Percentiles rank a stretch among this genome's conserved stretches.
Evolutionary conservation across 805 yeast genomes (phyloP).

Genomic region (Candida chauliodis): DNA sequence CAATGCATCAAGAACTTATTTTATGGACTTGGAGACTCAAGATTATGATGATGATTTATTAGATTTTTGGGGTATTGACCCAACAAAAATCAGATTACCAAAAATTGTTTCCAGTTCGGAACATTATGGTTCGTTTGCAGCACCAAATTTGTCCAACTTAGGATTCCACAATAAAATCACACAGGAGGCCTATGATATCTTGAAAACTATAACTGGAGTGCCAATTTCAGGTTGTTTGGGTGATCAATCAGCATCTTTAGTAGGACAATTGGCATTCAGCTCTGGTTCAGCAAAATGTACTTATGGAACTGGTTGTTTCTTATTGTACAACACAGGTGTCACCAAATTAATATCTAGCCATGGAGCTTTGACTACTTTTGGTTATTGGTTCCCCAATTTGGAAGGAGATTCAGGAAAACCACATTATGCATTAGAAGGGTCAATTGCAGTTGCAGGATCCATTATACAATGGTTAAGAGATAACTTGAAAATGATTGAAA

Average conservation of each 20-base stretch:
- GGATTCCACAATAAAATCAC: constrained; percentile 52
- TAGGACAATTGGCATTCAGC: constrained; percentile 84
- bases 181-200: constrained; percentile 48
- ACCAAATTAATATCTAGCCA: constrained; percentile 65
- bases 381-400: constrained; percentile 80
- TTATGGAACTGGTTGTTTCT: constrained; percentile 93
- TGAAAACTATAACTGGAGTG: constrained; percentile 49
- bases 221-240: constrained; percentile 91
- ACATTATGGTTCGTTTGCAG: constrained; percentile 65
- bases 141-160: constrained; percentile 54
- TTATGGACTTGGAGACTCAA: constrained; percentile 75
- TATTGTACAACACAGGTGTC: constrained; percentile 82
- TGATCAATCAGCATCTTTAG: constrained; percentile 90
- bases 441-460: constrained; percentile 94
- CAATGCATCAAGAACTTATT: constrained; percentile 87
- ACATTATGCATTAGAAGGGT: constrained; percentile 89
- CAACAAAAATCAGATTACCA: constrained; percentile 62
- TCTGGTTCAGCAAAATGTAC: constrained; percentile 91
- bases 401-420: constrained; percentile 51
- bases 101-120: constrained; percentile 76
- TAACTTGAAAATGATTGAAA: constrained; percentile 75
- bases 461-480: constrained; percentile 93
- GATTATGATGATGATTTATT: constrained; percentile 75
- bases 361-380: constrained; percentile 87
- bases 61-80: constrained; percentile 77